Evolutionary conservation across 2,329 filamentous ascomycete genomes (phyloP).

Genomic region (Colletotrichum godetiae): DNA sequence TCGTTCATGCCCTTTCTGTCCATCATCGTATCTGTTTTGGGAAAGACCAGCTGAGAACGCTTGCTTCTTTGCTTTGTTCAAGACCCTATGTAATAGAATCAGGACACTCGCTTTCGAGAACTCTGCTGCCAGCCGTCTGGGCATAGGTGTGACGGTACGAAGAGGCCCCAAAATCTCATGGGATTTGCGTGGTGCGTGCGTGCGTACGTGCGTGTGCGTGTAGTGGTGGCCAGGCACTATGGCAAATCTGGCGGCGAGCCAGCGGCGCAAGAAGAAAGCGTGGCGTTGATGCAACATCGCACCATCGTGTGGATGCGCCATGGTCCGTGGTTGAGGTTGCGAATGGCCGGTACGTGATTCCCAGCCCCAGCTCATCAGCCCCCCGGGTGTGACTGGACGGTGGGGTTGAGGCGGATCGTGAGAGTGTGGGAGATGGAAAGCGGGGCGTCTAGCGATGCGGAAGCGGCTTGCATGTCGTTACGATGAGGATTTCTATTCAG

Average conservation of each 20-base stretch:
- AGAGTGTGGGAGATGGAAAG: constrained; percentile 5
- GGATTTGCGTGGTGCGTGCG: background rate
- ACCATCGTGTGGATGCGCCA: constrained; percentile 17
- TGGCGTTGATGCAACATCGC: constrained; percentile 29
- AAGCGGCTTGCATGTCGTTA: constrained; percentile 28
- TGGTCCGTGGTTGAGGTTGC: background rate
- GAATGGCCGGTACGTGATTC: background rate
- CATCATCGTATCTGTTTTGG: constrained; percentile 4
- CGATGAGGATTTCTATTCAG: constrained; percentile 5
- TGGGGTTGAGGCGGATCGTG: constrained; percentile 20
- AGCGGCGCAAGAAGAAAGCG: constrained; percentile 18
- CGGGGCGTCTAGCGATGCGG: constrained; percentile 9
- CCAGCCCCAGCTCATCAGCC: background rate
- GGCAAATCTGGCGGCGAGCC: background rate
- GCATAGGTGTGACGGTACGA: constrained; percentile 17
- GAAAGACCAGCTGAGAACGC: constrained; percentile 1
- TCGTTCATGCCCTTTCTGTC: constrained; percentile 12
- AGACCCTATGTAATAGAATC: constrained; percentile 4
- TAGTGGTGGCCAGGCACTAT: background rate
- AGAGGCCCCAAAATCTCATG: background rate
- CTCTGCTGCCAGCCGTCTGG: constrained; percentile 10
- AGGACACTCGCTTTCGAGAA: background rate
- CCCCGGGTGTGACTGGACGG: background rate
- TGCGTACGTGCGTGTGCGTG: background rate
- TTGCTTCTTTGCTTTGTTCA: constrained; percentile 23